A percentile compares a stretch with the other conserved stretches of the same genome.
Conservation (phyloP, 164 flowering plant species). For the Chimonanthus salicifolius region DNA sequence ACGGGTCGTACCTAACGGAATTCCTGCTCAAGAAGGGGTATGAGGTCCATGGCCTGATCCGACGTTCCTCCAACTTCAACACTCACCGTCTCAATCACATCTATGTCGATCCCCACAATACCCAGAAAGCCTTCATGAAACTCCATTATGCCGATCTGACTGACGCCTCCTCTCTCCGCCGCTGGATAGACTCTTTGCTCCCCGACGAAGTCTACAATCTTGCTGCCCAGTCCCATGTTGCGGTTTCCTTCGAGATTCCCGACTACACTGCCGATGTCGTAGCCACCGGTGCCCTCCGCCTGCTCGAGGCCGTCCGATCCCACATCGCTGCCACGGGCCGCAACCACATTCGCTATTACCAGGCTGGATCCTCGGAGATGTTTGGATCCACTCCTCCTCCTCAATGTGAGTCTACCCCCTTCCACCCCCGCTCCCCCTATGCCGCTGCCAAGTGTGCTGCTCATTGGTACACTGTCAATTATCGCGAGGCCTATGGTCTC, state of each 20-base stretch:
- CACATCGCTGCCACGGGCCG: slow-evolving; percentile 72
- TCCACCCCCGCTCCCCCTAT: slow-evolving; percentile 94
- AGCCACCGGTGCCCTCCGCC: slow-evolving; percentile 91
- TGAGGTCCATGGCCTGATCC: slow-evolving; percentile 88
- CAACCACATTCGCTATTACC: slow-evolving; percentile 61
- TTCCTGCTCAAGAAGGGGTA: slow-evolving; percentile 75
- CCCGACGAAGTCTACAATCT: slow-evolving; percentile 97
- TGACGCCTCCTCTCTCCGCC: slow-evolving; percentile 96
- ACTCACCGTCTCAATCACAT: slow-evolving; percentile 95
- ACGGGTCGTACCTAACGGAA: slow-evolving; percentile 93
- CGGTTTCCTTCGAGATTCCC: slow-evolving; percentile 96
- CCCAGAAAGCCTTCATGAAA: slow-evolving; percentile 68
- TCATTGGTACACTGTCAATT: slow-evolving; percentile 96
- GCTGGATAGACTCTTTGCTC: slow-evolving; percentile 72
- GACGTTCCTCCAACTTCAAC: slow-evolving; percentile 92
- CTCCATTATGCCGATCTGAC: slow-evolving; percentile 92
- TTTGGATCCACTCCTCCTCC: slow-evolving; percentile 93
- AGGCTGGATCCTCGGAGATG: slow-evolving; percentile 96
- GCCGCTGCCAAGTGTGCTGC: slow-evolving; percentile 92
- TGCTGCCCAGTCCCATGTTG: slow-evolving; percentile 96
- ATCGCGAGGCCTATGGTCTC: slow-evolving; percentile 88
- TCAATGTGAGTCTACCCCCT: slow-evolving; percentile 71
- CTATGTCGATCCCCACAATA: slow-evolving; percentile 93
- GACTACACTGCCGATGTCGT: slow-evolving; percentile 97
- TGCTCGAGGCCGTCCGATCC: slow-evolving; percentile 83